These are phyloP conservation scores for Russula olivacea DNA, from an alignment of 768 basidiomycete species.

Conservation along the genomic window DNA sequence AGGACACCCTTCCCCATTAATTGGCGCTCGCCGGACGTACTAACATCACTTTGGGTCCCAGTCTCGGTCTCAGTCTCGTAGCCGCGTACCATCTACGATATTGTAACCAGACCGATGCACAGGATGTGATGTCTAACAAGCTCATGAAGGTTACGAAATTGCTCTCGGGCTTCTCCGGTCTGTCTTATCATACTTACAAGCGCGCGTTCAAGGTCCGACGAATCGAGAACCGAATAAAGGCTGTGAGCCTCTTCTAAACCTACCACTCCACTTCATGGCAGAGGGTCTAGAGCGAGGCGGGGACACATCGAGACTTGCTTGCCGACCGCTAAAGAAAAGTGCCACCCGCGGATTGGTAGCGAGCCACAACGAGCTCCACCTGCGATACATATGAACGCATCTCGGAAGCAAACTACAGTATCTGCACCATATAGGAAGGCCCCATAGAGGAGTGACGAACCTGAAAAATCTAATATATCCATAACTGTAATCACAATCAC, in stretches of 20 bases:
- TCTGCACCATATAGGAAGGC: too few relatives aligned
- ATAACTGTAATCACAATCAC: slow-evolving; percentile 6
- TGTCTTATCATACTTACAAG: slow-evolving; percentile 1
- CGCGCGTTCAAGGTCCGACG: slow-evolving; percentile 7
- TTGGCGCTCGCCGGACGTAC: background rate
- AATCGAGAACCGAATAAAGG: background rate
- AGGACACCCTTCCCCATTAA: slow-evolving; percentile 6
- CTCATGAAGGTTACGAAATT: background rate
- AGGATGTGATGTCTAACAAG: too few relatives aligned
- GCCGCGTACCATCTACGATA: background rate
- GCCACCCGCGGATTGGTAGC: background rate
- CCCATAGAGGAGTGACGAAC: background rate
- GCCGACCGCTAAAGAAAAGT: background rate
- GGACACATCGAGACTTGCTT: background rate
- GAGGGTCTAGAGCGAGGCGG: background rate
- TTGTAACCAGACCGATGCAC: too few relatives aligned
- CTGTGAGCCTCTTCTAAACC: background rate
- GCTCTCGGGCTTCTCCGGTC: background rate
- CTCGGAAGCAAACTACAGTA: too few relatives aligned
- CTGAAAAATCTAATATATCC: slow-evolving; percentile 9
- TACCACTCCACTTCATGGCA: background rate
- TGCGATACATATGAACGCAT: too few relatives aligned
- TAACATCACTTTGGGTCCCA: background rate
- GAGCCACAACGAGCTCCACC: background rate
- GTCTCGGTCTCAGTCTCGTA: background rate